A percentile compares a stretch with the other conserved stretches of the same genome.
Evolutionary conservation across 1,284 basidiomycete species (phyloP).

Genomic region (Puccinia hordei): DNA sequence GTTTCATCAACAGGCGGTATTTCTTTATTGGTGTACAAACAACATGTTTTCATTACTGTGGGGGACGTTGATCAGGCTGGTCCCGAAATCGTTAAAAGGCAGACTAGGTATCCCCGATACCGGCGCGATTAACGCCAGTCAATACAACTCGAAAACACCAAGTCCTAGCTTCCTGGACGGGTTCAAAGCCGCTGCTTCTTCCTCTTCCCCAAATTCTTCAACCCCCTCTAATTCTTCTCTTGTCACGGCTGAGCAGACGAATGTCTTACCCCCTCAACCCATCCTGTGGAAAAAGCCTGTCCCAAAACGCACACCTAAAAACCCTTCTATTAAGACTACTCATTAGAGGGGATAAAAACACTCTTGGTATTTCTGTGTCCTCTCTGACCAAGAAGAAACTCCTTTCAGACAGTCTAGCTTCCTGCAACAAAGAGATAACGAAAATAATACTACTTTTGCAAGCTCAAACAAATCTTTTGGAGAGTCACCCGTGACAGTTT

Average conservation of each 20-base stretch:
- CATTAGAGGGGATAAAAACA: no score
- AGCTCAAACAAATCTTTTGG: no score
- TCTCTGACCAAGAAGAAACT: no score
- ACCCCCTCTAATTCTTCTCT: background rate
- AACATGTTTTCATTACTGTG: constrained; percentile 42
- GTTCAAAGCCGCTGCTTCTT: constrained; percentile 18
- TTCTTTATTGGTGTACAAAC: constrained; percentile 46
- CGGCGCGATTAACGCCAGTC: background rate
- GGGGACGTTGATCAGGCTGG: constrained; percentile 33
- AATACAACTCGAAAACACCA: background rate
- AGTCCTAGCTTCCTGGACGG: constrained; percentile 45
- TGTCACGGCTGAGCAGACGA: background rate
- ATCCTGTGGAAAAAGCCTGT: background rate
- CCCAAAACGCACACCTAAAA: background rate
- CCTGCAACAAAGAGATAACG: no score
- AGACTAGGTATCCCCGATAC: constrained; percentile 36
- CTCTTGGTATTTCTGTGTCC: no score
- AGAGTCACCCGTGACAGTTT: no score
- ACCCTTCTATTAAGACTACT: no score
- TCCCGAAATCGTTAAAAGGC: constrained; percentile 18
- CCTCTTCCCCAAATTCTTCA: background rate
- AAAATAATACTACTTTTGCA: no score
- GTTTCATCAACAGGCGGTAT: constrained; percentile 32
- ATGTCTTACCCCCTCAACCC: background rate
- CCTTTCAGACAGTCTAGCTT: no score